Conservation (phyloP, 257 asterid genomes). For the Ocimum tenuiflorum region DNA sequence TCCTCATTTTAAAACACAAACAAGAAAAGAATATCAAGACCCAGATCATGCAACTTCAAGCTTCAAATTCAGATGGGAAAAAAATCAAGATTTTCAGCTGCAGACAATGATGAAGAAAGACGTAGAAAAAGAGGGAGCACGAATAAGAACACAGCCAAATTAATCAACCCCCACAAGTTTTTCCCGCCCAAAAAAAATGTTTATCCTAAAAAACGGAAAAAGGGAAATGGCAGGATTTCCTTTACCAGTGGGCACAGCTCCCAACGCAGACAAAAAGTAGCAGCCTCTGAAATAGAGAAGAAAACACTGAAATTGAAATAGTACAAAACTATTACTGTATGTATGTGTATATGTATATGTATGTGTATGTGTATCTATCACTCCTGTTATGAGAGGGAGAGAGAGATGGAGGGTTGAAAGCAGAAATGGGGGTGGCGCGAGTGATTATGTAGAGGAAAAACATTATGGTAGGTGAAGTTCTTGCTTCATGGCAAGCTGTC, state of each 20-base stretch:
- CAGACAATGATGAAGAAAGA: background rate
- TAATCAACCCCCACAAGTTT: conserved; percentile 18
- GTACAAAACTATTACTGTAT: background rate
- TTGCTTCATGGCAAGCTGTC: conserved; percentile 81
- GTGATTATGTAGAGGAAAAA: conserved; percentile 19
- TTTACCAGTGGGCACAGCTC: conserved; percentile 25
- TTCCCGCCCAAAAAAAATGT: conserved; percentile 32
- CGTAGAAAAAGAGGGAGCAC: background rate
- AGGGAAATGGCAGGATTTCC: conserved; percentile 6
- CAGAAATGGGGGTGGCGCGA: conserved; percentile 19
- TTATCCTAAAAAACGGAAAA: background rate
- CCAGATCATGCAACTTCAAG: background rate
- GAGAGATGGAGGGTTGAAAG: conserved; percentile 20
- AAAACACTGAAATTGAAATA: background rate
- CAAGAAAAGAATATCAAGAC: background rate
- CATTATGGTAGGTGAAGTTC: conserved; percentile 54
- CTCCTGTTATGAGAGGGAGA: conserved; percentile 7
- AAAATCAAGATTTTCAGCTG: background rate
- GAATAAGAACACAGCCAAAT: conserved; percentile 29
- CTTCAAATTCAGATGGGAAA: background rate
- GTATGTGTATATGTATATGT: background rate
- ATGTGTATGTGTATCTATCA: background rate
- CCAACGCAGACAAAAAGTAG: conserved; percentile 22
- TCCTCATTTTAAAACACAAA: too few relatives aligned
- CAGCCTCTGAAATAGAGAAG: conserved; percentile 8